Percentiles rank a stretch among this genome's conserved stretches.
phyloP scores from a whole-genome alignment of 495 filamentous ascomycete genomes.

The Patellaria atrata region DNA sequence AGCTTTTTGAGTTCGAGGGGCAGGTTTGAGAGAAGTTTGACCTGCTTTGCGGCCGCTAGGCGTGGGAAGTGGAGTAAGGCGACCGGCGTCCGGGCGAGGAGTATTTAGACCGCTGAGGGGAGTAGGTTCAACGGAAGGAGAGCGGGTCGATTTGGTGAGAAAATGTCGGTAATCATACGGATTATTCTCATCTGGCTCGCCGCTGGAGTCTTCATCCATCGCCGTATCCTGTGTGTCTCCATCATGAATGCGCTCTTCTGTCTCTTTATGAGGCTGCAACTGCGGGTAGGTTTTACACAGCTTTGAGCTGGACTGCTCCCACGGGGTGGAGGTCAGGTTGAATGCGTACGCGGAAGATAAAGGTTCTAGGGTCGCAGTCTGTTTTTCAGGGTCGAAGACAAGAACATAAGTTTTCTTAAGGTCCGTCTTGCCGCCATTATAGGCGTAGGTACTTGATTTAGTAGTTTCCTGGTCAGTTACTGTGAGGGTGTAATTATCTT shows the following conservation, averaged over 20 bases:
- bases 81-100: constrained; percentile 1
- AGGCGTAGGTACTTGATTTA: constrained; percentile 32
- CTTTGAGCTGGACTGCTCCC: constrained; percentile 9
- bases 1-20: constrained; percentile 4
- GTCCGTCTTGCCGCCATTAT: constrained; percentile 37
- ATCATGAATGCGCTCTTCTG: constrained; percentile 11
- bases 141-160: constrained; percentile 28
- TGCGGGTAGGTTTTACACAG: constrained; percentile 24
- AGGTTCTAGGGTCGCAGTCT: constrained; percentile 38
- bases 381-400: constrained; percentile 37
- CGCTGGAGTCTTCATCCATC: constrained; percentile 28
- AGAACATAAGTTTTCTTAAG: constrained; percentile 31
- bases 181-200: constrained; percentile 35
- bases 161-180: constrained; percentile 48
- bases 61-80: constrained; percentile 3
- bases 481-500: constrained; percentile 33
- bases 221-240: constrained; percentile 2
- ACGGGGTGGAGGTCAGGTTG: constrained; percentile 36
- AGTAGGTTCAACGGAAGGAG: constrained; percentile 31
- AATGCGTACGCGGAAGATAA: constrained; percentile 39
- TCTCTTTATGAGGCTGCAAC: constrained; percentile 26
- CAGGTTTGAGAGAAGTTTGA: constrained; percentile 1
- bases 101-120: constrained; percentile 20
- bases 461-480: constrained; percentile 36
- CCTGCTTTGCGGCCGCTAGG: constrained; percentile 5